Conservation (phyloP, 257 asterid species). For the Ophiorrhiza pumila region DNA sequence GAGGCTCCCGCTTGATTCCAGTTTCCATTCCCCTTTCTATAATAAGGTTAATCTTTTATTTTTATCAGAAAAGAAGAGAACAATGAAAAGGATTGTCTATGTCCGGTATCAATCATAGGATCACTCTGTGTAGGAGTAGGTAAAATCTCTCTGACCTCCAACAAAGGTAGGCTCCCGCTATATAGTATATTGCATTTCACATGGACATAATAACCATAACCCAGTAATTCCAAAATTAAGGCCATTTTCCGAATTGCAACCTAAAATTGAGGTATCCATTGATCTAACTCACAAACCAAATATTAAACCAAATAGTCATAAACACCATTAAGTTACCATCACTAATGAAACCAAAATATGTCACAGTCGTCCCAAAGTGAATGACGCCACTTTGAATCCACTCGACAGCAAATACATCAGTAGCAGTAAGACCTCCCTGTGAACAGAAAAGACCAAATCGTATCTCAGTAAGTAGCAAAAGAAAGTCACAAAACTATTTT, state of each 20-base stretch:
- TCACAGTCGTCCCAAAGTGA: constrained; percentile 89
- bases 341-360: constrained; percentile 91
- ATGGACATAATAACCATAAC: background rate
- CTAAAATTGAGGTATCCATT: background rate
- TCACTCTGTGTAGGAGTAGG: background rate
- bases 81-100: background rate
- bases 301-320: constrained; percentile 10
- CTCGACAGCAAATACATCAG: constrained; percentile 96
- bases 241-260: background rate
- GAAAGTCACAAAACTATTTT: background rate
- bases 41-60: background rate
- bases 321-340: constrained; percentile 57
- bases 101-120: background rate
- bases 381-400: constrained; percentile 91
- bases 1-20: background rate
- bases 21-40: background rate
- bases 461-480: constrained; percentile 7
- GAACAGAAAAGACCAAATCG: constrained; percentile 24
- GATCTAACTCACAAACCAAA: background rate
- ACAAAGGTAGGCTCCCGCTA: background rate
- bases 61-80: background rate
- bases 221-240: background rate
- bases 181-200: background rate
- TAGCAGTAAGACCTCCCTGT: constrained; percentile 97
- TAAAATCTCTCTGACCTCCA: background rate